Evolutionary conservation across 1,139 yeast genomes (phyloP).

Genomic region (Candida neerlandica): DNA sequence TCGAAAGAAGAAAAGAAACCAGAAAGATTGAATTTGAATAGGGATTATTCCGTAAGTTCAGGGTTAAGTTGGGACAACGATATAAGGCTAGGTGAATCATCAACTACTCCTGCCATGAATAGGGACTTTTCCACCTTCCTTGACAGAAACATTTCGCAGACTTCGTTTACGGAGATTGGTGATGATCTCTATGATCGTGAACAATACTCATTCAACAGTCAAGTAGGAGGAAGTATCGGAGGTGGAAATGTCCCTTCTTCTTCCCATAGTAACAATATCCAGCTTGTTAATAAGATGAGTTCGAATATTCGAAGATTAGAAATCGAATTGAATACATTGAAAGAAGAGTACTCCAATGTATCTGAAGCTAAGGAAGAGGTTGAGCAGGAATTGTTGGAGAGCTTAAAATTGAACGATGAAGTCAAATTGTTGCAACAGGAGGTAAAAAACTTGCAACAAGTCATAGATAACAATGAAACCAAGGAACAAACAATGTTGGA

Average conservation of each 20-base stretch:
- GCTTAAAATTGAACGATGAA: conserved; percentile 50
- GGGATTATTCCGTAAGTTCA: conserved; percentile 12
- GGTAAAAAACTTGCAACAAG: conserved; percentile 35
- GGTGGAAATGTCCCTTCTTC: conserved; percentile 20
- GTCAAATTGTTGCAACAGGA: conserved; percentile 38
- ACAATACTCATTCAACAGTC: conserved; percentile 8
- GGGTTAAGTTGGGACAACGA: conserved; percentile 22
- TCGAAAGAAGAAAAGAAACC: conserved; percentile 14
- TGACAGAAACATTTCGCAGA: conserved; percentile 21
- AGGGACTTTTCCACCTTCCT: conserved; percentile 18
- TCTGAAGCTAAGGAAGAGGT: conserved; percentile 63
- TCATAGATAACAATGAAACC: conserved; percentile 39
- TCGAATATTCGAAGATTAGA: conserved; percentile 78
- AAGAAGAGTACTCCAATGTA: conserved; percentile 62
- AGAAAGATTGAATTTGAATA: conserved; percentile 19
- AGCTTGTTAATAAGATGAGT: conserved; percentile 71
- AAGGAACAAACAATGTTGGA: conserved; percentile 67
- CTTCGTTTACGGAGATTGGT: conserved; percentile 25
- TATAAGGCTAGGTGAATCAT: conserved; percentile 38
- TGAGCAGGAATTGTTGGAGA: conserved; percentile 61
- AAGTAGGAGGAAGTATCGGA: conserved; percentile 9
- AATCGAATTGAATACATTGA: conserved; percentile 67
- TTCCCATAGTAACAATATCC: conserved; percentile 39
- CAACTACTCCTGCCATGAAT: conserved; percentile 30
- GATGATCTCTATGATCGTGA: conserved; percentile 17